phyloP scores from a whole-genome alignment of 176 grass and related monocot species.

The Phyllostachys edulis region DNA sequence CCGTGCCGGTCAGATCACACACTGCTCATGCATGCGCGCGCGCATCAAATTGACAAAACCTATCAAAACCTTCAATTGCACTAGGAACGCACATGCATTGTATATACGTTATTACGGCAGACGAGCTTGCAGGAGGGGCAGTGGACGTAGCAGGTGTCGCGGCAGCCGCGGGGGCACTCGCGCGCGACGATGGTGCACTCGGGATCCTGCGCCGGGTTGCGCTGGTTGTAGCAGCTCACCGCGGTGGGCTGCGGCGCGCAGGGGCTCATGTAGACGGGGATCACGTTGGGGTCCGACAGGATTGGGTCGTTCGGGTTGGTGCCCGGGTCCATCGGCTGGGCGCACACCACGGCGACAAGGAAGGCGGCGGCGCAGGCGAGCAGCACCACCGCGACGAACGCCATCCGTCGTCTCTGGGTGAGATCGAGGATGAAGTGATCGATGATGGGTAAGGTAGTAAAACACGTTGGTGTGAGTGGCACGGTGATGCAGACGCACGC shows the following conservation, averaged over 20 bases:
- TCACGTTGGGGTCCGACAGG: constrained; percentile 23
- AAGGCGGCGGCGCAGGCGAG: constrained; percentile 9
- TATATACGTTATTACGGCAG: constrained; percentile 38
- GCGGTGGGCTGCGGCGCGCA: background rate
- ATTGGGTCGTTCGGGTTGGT: background rate
- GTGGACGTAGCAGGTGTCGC: constrained; percentile 49
- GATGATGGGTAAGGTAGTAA: background rate
- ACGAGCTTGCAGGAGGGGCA: constrained; percentile 57
- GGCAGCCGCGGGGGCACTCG: constrained; percentile 38
- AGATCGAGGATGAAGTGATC: background rate
- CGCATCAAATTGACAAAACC: background rate
- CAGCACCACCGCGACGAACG: constrained; percentile 6
- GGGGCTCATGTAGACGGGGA: constrained; percentile 35
- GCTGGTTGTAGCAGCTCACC: constrained; percentile 44
- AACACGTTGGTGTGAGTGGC: background rate
- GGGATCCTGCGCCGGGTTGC: background rate
- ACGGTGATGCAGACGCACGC: background rate
- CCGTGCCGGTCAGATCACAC: constrained; percentile 41
- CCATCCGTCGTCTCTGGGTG: constrained; percentile 14
- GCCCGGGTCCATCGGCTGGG: background rate
- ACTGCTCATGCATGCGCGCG: background rate
- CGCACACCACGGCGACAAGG: background rate
- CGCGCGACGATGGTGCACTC: background rate
- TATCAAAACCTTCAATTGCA: constrained; percentile 3
- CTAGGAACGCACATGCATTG: background rate